phyloP scores from a whole-genome alignment of 257 asterid genomes.

The Capsicum pubescens region DNA sequence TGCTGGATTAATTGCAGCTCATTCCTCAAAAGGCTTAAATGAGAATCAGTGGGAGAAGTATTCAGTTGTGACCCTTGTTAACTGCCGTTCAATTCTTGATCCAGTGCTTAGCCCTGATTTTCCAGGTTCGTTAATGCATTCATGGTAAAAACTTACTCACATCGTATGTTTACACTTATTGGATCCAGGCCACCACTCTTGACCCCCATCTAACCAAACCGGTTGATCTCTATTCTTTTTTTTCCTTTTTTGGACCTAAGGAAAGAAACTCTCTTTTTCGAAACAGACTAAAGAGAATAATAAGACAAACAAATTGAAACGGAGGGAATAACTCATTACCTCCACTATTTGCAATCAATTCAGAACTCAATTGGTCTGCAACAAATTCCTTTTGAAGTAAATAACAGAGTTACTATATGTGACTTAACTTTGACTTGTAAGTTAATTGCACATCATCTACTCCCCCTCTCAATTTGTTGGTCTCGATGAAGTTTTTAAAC shows the following conservation, averaged over 20 bases:
- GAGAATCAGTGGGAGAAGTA: constrained; percentile 72
- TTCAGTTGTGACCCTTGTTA: constrained; percentile 65
- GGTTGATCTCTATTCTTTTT: neutral
- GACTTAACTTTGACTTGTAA: neutral
- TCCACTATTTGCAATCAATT: neutral
- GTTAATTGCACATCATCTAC: neutral
- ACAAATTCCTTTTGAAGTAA: neutral
- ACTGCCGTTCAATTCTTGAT: constrained; percentile 85
- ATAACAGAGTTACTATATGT: neutral
- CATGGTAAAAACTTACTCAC: neutral
- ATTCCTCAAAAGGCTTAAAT: constrained; percentile 54
- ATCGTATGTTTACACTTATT: neutral
- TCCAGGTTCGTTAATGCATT: constrained; percentile 52
- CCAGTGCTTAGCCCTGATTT: constrained; percentile 64
- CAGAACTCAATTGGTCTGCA: neutral
- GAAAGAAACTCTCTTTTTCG: too few species aligned
- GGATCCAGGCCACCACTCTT: neutral
- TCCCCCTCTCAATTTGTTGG: neutral
- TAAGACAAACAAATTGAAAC: neutral
- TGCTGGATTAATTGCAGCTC: constrained; percentile 67
- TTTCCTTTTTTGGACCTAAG: neutral
- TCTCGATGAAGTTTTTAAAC: too few species aligned
- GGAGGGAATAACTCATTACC: neutral
- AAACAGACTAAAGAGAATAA: too few species aligned
- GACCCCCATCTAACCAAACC: neutral